These are phyloP conservation scores for Camillea tinctor DNA, from an alignment of 2,329 filamentous ascomycete species.

Conservation along the genomic window DNA sequence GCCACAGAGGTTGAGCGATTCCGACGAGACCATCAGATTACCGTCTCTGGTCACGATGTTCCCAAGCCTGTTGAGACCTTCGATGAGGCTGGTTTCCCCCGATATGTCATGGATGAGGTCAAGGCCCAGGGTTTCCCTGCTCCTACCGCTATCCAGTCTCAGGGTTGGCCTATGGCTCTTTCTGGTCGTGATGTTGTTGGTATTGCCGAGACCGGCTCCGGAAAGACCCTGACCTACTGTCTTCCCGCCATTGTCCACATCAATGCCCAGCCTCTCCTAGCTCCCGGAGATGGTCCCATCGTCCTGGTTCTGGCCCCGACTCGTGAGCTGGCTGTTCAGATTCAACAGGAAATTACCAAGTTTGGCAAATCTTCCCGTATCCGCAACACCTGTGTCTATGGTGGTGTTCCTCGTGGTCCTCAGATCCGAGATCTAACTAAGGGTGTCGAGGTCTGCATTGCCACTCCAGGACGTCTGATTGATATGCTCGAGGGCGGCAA, in stretches of 20 bases:
- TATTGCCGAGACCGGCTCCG: slow-evolving; percentile 98
- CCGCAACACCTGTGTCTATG: slow-evolving; percentile 97
- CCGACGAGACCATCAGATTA: slow-evolving; percentile 80
- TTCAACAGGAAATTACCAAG: slow-evolving; percentile 97
- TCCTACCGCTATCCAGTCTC: slow-evolving; percentile 94
- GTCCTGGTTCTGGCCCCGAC: slow-evolving; percentile 95
- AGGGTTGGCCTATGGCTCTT: slow-evolving; percentile 98
- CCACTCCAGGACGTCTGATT: slow-evolving; percentile 94
- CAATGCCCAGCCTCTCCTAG: slow-evolving; percentile 95
- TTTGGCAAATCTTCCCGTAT: slow-evolving; percentile 98
- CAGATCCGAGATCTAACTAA: slow-evolving; percentile 94
- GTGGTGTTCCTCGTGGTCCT: slow-evolving; percentile 95
- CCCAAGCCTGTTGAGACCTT: slow-evolving; percentile 96
- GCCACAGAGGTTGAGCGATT: slow-evolving; percentile 82
- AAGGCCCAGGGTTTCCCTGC: slow-evolving; percentile 95
- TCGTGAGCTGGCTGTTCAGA: slow-evolving; percentile 96
- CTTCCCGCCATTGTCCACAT: slow-evolving; percentile 98
- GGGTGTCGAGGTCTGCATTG: slow-evolving; percentile 98
- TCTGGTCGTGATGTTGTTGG: slow-evolving; percentile 97
- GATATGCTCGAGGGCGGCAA: slow-evolving; percentile 98
- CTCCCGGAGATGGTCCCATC: slow-evolving; percentile 93
- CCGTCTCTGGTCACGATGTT: slow-evolving; percentile 74
- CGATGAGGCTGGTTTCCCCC: slow-evolving; percentile 94
- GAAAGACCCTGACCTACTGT: slow-evolving; percentile 98
- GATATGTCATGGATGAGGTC: slow-evolving; percentile 97